Evolutionary conservation across 148 eudicot species (phyloP).

Genomic region (Fagopyrum esculentum): DNA sequence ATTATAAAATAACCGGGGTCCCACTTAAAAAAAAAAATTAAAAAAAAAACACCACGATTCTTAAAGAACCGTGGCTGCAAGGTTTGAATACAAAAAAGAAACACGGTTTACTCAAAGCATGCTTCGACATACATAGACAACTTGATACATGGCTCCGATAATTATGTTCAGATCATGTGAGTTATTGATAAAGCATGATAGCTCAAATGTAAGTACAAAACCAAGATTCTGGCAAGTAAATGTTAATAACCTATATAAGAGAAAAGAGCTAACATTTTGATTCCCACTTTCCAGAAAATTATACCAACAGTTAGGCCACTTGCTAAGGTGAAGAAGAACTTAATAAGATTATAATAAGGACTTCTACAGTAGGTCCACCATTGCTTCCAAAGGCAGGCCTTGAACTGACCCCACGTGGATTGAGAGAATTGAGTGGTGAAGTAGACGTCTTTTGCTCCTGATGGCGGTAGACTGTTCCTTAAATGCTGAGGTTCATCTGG

Average conservation of each 20-base stretch:
- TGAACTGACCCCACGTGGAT: conserved; percentile 52
- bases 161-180: conserved; percentile 47
- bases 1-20: no score
- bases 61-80: no score
- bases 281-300: conserved; percentile 63
- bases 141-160: conserved; percentile 81
- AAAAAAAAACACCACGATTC: no score
- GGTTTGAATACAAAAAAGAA: no score
- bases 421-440: conserved; percentile 45
- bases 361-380: conserved; percentile 79
- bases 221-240: neutral
- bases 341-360: conserved; percentile 58
- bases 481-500: no score
- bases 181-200: conserved; percentile 25
- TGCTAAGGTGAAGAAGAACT: conserved; percentile 52
- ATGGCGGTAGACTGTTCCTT: conserved; percentile 20
- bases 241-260: no score
- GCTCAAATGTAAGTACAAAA: neutral
- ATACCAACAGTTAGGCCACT: conserved; percentile 53
- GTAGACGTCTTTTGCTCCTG: conserved; percentile 50
- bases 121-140: conserved; percentile 41
- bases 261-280: conserved; percentile 15
- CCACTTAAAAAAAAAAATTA: no score
- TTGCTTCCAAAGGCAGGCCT: conserved; percentile 73
- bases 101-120: no score